Evolutionary conservation across 2,329 filamentous ascomycete genomes (phyloP), one percentile per base, ranked within the genome.

Genomic region (Hypoxylon sp.): DNA sequence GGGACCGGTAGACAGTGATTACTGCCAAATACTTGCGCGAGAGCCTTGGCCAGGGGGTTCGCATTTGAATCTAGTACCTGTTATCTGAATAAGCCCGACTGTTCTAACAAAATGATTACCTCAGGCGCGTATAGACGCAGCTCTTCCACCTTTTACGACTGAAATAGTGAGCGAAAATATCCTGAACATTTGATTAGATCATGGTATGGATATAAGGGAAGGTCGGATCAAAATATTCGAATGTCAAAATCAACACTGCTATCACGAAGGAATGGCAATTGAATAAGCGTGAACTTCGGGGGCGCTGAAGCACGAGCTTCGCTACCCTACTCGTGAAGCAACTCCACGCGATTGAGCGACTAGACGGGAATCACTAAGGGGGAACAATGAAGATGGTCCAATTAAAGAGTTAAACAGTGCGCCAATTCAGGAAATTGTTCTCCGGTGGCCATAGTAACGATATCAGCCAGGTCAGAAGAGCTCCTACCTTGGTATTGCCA

Each of bases 131-230:
- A 52, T 50, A 47, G 12, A 32, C 27, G 3, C 11, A 11, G 5
- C 16, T 23, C 47, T 41, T 43, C 52, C 41, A 37, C 8, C n/a
- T 34, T 51, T 53, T 34, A 48, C 27, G 39, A n/a, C 52, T 58
- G 4, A 34, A 29, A 43, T 32, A 25, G 12, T 52, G 11, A 59
- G 53, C 23, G 41, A 5, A 11, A 8, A 21, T 4, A 5, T 27
- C 27, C 19, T 14, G 19, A 12, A 9, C 16, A 3, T 32, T 7
- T 1, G 7, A 7, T 19, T 43, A 8, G 6, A 16, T 50, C 12
- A 30, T 25, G 27, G 25, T 37, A 41, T 8, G 7, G 12, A 5
- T 11, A 14, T 50, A 5, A 21, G n/a, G 30, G 14, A 46, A 29
- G 23, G 19, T 3, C 21, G 29, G 11, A 56, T 45, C 16, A 16